Evolutionary conservation across 306 rosid genomes (phyloP), one percentile per base, ranked within the genome.

Genomic region (Inga laurina): DNA sequence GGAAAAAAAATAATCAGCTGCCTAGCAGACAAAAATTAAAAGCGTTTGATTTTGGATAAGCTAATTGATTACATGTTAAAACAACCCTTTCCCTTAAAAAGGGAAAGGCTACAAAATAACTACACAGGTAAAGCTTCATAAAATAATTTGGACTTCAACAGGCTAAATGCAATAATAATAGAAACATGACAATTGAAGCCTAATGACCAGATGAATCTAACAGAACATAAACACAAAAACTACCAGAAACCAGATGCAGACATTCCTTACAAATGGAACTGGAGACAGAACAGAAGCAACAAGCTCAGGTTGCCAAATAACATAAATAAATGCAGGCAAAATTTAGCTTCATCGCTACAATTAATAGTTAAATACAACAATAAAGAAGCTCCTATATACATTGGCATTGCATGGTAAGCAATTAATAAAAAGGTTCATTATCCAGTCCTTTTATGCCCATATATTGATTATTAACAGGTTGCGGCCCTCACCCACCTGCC

Each of bases 1-100:
- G 80, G 30, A 27, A 4, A 77, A 70, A 64, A 82, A 78, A 72
- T 37, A 80, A 39, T 37, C 49, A 70, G 30, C 21, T 41, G 34
- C 52, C 43, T n/a, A 3, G 73, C 48, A 68, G 15, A 67, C 22
- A 67, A 67, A 35, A 11, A 19, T 37, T 18, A 68, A 37, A 4
- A 68, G 14, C 27, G 9, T 39, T 68, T 68, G 72, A 67, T 18
- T 68, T 66, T 66, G 39, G 18, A 32, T 13, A 14, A 65, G 71
- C n/a, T 13, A 34, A 6, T 65, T 32, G 43, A 34, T 65, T 65
- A 4, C 41, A 27, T 65, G 71, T 22, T 12, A 32, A 65, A 65
- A 65, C 41, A 65, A 65, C 41, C 43, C 16, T 65, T 34, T 65
- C 43, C 71, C 39, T 34, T 59, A 59, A 65, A 65, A 65, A 3